Conservation (phyloP, 345 rosid species). For the Dipteronia dyeriana region DNA sequence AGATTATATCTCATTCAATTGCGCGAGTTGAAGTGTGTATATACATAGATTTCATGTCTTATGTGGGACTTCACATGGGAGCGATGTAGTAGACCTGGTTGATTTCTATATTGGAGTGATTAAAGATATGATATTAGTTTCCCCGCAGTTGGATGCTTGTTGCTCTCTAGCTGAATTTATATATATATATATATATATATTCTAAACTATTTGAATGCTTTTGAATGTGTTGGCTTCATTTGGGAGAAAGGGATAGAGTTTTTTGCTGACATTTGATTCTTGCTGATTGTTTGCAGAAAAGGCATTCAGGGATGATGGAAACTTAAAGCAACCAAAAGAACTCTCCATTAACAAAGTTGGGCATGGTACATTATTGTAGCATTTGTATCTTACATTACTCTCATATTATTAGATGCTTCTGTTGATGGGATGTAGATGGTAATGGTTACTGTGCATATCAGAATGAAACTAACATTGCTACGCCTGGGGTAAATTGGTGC, state of each 20-base stretch:
- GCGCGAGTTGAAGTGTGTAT: not conserved
- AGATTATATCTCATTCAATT: not conserved
- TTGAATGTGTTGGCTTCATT: constrained; percentile 7
- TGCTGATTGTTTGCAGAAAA: constrained; percentile 56
- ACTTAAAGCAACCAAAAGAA: constrained; percentile 76
- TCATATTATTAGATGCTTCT: not conserved
- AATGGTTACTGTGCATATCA: not conserved
- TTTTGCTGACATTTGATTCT: constrained; percentile 9
- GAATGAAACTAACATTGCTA: constrained; percentile 9
- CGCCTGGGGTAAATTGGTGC: constrained; percentile 27
- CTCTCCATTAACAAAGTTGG: constrained; percentile 96
- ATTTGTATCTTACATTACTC: constrained; percentile 3
- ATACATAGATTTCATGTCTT: not conserved
- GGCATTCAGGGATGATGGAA: constrained; percentile 83
- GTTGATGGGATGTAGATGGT: constrained; percentile 9
- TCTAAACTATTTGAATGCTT: not conserved
- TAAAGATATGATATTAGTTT: too few species aligned
- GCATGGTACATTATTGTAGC: constrained; percentile 56
- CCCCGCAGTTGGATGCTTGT: not conserved
- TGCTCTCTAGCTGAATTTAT: not conserved
- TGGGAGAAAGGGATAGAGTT: not conserved
- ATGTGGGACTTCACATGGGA: too few species aligned
- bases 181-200: not conserved
- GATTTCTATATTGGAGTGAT: not conserved
- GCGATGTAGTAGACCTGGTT: not conserved